Evolutionary conservation across 202 grass and related monocot genomes (phyloP).

Genomic region (Hordeum pubiflorum): DNA sequence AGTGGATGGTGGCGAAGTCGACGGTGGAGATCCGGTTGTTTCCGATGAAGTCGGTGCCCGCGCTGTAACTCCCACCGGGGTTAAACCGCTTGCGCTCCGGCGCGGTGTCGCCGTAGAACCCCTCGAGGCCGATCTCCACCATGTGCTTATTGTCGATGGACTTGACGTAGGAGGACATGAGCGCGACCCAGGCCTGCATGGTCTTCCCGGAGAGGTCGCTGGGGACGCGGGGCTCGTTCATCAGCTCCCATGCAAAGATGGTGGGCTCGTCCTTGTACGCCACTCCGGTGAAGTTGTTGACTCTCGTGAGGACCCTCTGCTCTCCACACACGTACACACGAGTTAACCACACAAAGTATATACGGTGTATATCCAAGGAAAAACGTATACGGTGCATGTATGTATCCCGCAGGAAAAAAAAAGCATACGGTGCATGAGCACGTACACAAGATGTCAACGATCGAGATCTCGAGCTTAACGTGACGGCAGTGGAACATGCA

Average conservation of each 20-base stretch:
- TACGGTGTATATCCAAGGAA: neutral
- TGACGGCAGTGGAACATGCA: neutral
- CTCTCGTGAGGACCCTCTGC: slow-evolving; percentile 50
- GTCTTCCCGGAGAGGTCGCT: slow-evolving; percentile 62
- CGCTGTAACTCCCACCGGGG: slow-evolving; percentile 26
- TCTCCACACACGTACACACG: neutral
- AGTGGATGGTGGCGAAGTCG: slow-evolving; percentile 79
- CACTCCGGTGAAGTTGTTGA: slow-evolving; percentile 59
- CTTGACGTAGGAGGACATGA: slow-evolving; percentile 65
- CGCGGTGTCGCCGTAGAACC: slow-evolving; percentile 60
- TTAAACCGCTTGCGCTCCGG: slow-evolving; percentile 42
- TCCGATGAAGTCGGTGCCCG: slow-evolving; percentile 77
- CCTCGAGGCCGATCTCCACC: slow-evolving; percentile 73
- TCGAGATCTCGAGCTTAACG: neutral
- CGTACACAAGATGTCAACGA: neutral
- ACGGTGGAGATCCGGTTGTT: slow-evolving; percentile 52
- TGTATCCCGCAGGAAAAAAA: too few relatives aligned
- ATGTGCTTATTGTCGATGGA: slow-evolving; percentile 76
- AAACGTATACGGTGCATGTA: too few relatives aligned
- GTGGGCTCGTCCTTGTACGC: slow-evolving; percentile 70
- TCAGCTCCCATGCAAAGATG: slow-evolving; percentile 70
- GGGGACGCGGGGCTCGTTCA: slow-evolving; percentile 70
- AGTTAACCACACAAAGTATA: neutral
- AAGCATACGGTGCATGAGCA: neutral
- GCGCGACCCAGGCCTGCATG: slow-evolving; percentile 53